Evolutionary conservation across 2,329 filamentous ascomycete species (phyloP).

Genomic region (Didymosphaeria variabile): DNA sequence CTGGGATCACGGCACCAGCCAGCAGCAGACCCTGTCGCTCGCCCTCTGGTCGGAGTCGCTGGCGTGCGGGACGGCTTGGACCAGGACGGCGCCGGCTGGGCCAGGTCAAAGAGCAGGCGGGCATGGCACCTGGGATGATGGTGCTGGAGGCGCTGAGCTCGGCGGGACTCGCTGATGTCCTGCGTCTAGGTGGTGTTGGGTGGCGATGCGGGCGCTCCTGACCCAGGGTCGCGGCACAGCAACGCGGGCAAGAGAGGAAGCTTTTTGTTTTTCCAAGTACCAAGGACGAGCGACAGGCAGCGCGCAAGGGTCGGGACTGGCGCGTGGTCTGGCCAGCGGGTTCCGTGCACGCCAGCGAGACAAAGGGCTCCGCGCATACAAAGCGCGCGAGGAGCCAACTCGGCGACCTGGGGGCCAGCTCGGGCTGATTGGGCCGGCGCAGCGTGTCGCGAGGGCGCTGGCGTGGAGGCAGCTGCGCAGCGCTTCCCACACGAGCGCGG

Average conservation of each 20-base stretch:
- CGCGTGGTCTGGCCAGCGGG: constrained; percentile 47
- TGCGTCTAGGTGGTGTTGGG: too few relatives aligned
- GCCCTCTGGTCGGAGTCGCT: constrained; percentile 45
- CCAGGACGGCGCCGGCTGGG: constrained; percentile 48
- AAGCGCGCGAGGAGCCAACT: constrained; percentile 31
- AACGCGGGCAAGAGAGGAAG: constrained; percentile 16
- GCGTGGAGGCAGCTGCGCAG: not conserved
- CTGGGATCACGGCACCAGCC: constrained; percentile 44
- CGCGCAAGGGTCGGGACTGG: constrained; percentile 45
- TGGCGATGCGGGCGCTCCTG: constrained; percentile 45
- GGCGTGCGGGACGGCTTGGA: constrained; percentile 52
- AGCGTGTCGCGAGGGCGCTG: not conserved
- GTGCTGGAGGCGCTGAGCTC: constrained; percentile 21
- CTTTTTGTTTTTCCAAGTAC: constrained; percentile 43
- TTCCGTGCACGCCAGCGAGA: constrained; percentile 36
- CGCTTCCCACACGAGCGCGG: not conserved
- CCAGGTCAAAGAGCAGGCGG: constrained; percentile 21
- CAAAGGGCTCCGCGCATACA: constrained; percentile 36
- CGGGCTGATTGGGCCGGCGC: not conserved
- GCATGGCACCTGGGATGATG: constrained; percentile 8
- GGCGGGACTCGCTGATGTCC: constrained; percentile 24
- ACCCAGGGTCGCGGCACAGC: constrained; percentile 45
- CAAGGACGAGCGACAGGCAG: constrained; percentile 40
- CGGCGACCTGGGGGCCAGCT: constrained; percentile 20
- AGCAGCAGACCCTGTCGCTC: constrained; percentile 44